Base-by-base conservation (phyloP, 768 basidiomycete genomes). In the Termitomyces sp. region DNA sequence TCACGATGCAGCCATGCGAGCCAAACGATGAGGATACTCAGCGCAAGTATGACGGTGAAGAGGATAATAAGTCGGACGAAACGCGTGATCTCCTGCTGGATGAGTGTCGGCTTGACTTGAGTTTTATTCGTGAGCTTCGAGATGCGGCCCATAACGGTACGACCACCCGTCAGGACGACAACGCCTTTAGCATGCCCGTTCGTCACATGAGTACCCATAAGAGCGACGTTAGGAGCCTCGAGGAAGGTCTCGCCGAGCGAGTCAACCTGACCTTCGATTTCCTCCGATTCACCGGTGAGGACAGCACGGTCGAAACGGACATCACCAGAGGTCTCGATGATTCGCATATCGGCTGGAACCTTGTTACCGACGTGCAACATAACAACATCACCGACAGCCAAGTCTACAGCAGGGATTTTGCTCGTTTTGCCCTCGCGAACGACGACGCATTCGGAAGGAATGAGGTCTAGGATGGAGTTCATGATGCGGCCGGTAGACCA, bases 221-320 rank as follows among this genome's bases (percentile, higher is more conserved):
- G 69, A 22, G 79, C 84, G 38, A 84, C 70, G 63, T 79, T 80
- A 45, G 72, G 73, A 0, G 75, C 77, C 60, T 76, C 75, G n/a
- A 77, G 73, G 43, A 81, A 70, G 53, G 83, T 83, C n/a, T 78
- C 72, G 6, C 80, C 76, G 2, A 77, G 80, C 13, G 70, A 59
- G 18, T 80, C 73, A 30, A 81, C 63, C 4, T 75, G 73, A 13
- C 69, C 80, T 28, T 76, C 77, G 61, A 79, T 68, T 69, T 75
- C 74, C 32, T 77, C 77, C 58, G 75, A 75, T 64, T 79, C 79
- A 12, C 78, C 80, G 3, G 83, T 84, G 35, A 84, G 73, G 32
- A 83, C 74, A 2, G 81, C 75, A 13, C 81, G 74, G 57, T 84
- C 83, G 53, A 83, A 75, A 32, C 75, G 75, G 56, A 83, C 68